Base-by-base conservation (phyloP, 2,329 filamentous ascomycete genomes). In the Elsinoe australis region DNA sequence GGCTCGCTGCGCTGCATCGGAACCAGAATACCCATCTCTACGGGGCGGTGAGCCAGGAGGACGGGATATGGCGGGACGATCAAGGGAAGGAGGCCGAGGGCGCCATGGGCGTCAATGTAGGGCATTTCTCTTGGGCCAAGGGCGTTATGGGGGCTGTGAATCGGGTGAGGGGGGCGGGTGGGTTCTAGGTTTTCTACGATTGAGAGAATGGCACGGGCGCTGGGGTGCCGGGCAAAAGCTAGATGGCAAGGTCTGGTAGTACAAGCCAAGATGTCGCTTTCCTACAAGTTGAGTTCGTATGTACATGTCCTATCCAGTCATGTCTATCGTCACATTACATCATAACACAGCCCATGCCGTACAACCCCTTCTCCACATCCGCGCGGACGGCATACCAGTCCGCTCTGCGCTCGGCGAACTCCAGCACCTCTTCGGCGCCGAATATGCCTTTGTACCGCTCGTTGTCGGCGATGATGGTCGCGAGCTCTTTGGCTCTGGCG, bases 321-420 rank as follows among this genome's bases (percentile, higher is more conserved):
- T n/a, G n/a, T n/a, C n/a, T n/a, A 32, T 32, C 29, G 17, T 32
- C 29, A 32, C 21, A 21, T 64, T 58, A 96, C 88, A 95, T 96
- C 34, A 94, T 61, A 36, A 63, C 64, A 66, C 92, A 98, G 52
- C 92, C 90, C 64, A 95, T 79, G 3, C 92, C 92, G 68, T 95
- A 96, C 88, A 98, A 95, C 53, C 88, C 88, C 67, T 85, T 83
- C 72, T 98, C 92, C 4, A 98, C 92, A 54, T 88, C 80, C 54
- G 78, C 80, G 69, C 84, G 85, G 8, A 98, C 87, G 57, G 83
- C 76, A 63, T 92, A 95, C 92, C 92, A 98, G 68, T 98, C 92
- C 42, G 89, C 89, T 56, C 92, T 74, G 56, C 92, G 73, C 67
- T 95, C 88, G 1, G 90, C 92, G 70, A 94, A 98, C 71, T 96